Base-by-base conservation (phyloP, 73 alveolate species). In the Paramecium pentaurelia region DNA sequence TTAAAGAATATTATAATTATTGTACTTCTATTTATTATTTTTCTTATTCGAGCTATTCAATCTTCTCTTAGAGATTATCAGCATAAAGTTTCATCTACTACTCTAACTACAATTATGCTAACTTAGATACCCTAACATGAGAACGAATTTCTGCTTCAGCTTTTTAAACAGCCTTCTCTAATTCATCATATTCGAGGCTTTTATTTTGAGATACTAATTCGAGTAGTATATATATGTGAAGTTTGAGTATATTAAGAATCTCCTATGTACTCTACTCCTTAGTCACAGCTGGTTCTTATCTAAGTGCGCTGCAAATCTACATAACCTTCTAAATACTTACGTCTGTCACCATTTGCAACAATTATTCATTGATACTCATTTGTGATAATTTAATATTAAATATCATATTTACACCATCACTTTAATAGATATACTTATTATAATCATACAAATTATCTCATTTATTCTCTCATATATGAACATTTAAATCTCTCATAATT, bases 401-500 rank as follows among this genome's bases (percentile, higher is more conserved):
- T 18, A n/a, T 54, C 14, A 54, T 54, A 54, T 18, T 49, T 14
- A 12, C 25, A 49, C 60, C 20, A 49, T 49, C 25, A 49, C 6
- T 54, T 54, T 25, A 54, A 80, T 44, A 97, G 70, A 20, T 88
- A 22, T 59, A 71, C 99, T 93, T 4, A 97, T 68, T 70, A 96
- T 95, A 44, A 97, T 95, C 30, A 93, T 95, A 88, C 95, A 89
- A 98, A 97, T 97, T 40, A 97, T 92, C 89, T 97, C 99, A 75
- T 96, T 96, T 2, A 98, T 97, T 12, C 99, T 98, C 83, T 97
- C 99, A 83, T 14, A 97, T 92, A 73, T 95, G 95, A n/a, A 96
- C 97, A 93, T 98, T 96, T 37, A 97, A 70, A 90, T 97, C 99
- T 94, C 99, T 97, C 37, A 95, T 85, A 38, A 73, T 71, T 86